These are phyloP conservation scores for Ogataea methanolica DNA, from an alignment of 805 yeast species.

Conservation along the genomic window DNA sequence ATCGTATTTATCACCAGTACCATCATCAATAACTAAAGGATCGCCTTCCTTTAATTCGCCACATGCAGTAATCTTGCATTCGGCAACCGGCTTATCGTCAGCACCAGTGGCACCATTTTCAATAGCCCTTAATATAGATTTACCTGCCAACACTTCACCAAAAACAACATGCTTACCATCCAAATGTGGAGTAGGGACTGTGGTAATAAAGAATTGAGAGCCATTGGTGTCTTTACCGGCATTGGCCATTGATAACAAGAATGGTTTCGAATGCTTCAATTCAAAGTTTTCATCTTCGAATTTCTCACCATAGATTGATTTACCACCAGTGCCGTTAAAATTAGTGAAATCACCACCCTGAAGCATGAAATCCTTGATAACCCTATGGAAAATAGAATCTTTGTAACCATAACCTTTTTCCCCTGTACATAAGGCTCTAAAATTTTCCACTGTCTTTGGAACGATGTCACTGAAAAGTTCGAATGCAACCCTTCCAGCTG, in stretches of 20 bases:
- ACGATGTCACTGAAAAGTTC: conserved; percentile 58
- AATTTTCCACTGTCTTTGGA: conserved; percentile 88
- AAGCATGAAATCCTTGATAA: conserved; percentile 84
- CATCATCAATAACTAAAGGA: conserved; percentile 53
- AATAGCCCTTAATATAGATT: conserved; percentile 69
- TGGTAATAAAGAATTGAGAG: conserved; percentile 91
- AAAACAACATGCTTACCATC: conserved; percentile 96
- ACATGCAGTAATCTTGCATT: conserved; percentile 70
- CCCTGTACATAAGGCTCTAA: conserved; percentile 85
- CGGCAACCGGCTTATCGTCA: conserved; percentile 66
- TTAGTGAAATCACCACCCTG: conserved; percentile 93
- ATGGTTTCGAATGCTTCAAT: conserved; percentile 75
- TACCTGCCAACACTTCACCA: conserved; percentile 83
- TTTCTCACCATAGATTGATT: conserved; percentile 77
- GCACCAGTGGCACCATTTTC: conserved; percentile 66
- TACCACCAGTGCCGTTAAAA: conserved; percentile 75
- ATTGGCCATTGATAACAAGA: conserved; percentile 92
- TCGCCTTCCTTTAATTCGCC: conserved; percentile 69
- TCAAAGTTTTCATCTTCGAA: conserved; percentile 88
- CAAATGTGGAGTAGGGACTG: conserved; percentile 89
- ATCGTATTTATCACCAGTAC: conserved; percentile 81
- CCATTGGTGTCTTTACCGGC: conserved; percentile 96
- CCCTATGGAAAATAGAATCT: conserved; percentile 89
- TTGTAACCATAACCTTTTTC: conserved; percentile 78
- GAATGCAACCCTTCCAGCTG: conserved; percentile 73